phyloP scores from a whole-genome alignment of 345 rosid species.

The Microthlaspi erraticum region DNA sequence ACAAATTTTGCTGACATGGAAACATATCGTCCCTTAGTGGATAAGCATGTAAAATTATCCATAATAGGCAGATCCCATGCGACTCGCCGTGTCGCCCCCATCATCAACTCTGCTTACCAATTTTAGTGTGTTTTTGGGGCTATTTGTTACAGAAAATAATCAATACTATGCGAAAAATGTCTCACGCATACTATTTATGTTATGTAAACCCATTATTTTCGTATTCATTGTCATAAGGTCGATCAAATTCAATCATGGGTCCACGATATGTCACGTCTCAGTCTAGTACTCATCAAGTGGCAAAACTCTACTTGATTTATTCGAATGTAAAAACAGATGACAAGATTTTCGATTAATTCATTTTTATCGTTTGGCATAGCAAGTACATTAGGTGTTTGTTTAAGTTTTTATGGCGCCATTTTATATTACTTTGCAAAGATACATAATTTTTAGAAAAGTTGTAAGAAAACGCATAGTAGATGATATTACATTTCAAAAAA shows the following conservation, averaged over 20 bases:
- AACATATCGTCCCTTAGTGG: slow-evolving; percentile 31
- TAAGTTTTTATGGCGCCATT: too few relatives aligned
- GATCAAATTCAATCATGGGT: slow-evolving; percentile 22
- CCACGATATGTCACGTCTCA: slow-evolving; percentile 25
- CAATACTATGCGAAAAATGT: slow-evolving; percentile 3
- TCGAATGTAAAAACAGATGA: neutral
- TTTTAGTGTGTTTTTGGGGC: slow-evolving; percentile 18
- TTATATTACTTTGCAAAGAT: too few relatives aligned
- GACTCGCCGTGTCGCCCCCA: slow-evolving; percentile 1
- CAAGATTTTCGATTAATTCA: neutral
- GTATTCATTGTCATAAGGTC: neutral
- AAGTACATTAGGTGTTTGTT: too few relatives aligned
- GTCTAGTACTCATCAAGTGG: slow-evolving; percentile 24
- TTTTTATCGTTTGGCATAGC: neutral
- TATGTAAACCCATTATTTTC: slow-evolving; percentile 2
- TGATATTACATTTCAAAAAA: too few relatives aligned
- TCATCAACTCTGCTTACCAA: slow-evolving; percentile 13
- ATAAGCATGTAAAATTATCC: slow-evolving; percentile 35
- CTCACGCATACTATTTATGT: neutral
- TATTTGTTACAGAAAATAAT: slow-evolving; percentile 5
- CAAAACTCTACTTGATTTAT: neutral
- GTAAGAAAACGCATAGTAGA: too few relatives aligned
- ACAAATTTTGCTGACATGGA: slow-evolving; percentile 34
- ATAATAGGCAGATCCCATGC: slow-evolving; percentile 29
- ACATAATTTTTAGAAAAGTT: too few relatives aligned